Conservation (phyloP, 2,329 filamentous ascomycete species). For the Talaromyces marneffei region DNA sequence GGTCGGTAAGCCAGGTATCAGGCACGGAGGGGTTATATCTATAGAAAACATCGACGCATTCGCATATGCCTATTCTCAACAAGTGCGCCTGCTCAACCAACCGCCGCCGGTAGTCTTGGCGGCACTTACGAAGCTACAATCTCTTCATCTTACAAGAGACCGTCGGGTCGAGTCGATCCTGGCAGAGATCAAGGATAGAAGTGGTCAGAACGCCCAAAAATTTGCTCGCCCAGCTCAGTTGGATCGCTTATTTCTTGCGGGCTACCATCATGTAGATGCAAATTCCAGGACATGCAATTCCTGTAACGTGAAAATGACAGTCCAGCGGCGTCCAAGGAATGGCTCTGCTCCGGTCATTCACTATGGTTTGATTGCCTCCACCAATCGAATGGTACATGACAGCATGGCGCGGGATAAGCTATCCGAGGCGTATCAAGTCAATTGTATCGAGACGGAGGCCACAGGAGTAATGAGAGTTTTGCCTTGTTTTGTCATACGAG, state of each 20-base stretch:
- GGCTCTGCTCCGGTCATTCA: constrained; percentile 16
- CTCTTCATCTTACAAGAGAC: neutral
- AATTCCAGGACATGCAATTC: neutral
- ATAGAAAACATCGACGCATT: too few species aligned
- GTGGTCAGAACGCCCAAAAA: neutral
- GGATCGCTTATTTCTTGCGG: neutral
- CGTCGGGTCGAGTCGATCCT: too few species aligned
- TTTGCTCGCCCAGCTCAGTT: neutral
- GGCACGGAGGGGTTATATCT: neutral
- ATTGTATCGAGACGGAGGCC: constrained; percentile 6
- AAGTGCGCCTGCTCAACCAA: neutral
- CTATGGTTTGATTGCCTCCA: constrained; percentile 25
- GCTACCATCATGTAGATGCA: neutral
- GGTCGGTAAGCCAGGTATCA: neutral
- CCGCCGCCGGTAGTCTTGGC: neutral
- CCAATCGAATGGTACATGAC: constrained; percentile 18
- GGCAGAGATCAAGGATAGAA: neutral
- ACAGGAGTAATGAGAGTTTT: constrained; percentile 12
- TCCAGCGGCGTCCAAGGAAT: constrained; percentile 8
- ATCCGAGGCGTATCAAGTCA: neutral
- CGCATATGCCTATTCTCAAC: too few species aligned
- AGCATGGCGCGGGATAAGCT: neutral
- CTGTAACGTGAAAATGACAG: neutral
- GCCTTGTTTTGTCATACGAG: constrained; percentile 13
- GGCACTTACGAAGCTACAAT: neutral